Percentiles rank a stretch among this genome's conserved stretches.
phyloP scores from a whole-genome alignment of 192 early-diverging fungal genomes.

The Linnemannia elongata region DNA sequence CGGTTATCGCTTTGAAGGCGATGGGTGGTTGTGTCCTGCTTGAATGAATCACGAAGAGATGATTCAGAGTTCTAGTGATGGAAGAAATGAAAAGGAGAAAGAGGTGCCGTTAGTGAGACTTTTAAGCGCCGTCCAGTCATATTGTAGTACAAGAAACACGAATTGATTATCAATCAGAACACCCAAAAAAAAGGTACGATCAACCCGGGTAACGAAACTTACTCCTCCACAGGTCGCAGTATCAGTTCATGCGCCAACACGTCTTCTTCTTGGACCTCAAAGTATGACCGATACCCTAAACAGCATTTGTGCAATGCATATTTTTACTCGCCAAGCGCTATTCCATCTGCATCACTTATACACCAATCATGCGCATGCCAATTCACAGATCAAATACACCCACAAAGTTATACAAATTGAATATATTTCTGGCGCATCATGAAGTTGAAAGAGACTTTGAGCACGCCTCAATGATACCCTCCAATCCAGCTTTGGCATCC shows the following conservation, averaged over 20 bases:
- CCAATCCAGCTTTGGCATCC: conserved; percentile 1
- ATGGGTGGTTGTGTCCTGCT: background rate
- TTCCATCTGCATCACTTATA: too few species aligned
- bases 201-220: background rate
- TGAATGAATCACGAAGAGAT: background rate
- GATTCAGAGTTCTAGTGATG: background rate
- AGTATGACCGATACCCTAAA: background rate
- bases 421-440: background rate
- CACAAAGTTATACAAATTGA: too few species aligned
- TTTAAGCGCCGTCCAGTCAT: background rate
- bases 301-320: background rate
- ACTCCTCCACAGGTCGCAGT: background rate
- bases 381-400: too few species aligned
- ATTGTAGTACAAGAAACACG: background rate
- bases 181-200: background rate
- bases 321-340: too few species aligned
- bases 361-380: too few species aligned
- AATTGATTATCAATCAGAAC: background rate
- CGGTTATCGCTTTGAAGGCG: background rate
- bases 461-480: background rate
- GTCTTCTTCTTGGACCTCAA: background rate
- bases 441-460: conserved; percentile 5
- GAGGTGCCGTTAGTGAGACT: background rate
- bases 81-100: background rate
- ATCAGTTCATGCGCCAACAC: background rate